A percentile compares a stretch with the other conserved stretches of the same genome.
These are phyloP conservation scores for Eleusine coracana DNA, from an alignment of 176 grass and related monocot genomes.

Conservation along the genomic window DNA sequence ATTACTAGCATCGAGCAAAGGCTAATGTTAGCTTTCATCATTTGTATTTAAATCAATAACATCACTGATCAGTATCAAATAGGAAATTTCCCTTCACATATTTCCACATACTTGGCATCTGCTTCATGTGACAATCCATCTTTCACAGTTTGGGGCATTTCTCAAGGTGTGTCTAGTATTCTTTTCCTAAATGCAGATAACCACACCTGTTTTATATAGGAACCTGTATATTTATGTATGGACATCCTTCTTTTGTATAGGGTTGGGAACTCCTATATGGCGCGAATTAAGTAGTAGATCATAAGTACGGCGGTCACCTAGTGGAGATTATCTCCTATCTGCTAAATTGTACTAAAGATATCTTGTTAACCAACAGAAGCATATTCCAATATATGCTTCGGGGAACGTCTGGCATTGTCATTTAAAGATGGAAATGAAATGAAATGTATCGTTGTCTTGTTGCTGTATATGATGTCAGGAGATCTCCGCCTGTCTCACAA, in stretches of 20 bases:
- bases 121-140: conserved; percentile 79
- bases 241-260: conserved; percentile 44
- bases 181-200: conserved; percentile 2
- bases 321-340: conserved; percentile 85
- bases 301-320: conserved; percentile 84
- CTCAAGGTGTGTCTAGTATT: conserved; percentile 78
- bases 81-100: conserved; percentile 58
- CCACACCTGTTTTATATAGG: conserved; percentile 5
- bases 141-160: conserved; percentile 96
- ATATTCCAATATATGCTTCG: conserved; percentile 43
- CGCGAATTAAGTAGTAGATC: conserved; percentile 84
- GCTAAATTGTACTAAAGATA: conserved; percentile 71
- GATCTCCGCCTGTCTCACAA: conserved; percentile 75
- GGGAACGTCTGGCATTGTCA: conserved; percentile 89
- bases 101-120: conserved; percentile 89
- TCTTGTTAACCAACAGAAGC: neutral
- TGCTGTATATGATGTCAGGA: conserved; percentile 88
- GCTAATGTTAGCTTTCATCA: neutral
- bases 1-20: neutral
- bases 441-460: conserved; percentile 78
- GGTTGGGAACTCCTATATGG: conserved; percentile 79
- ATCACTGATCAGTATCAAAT: neutral
- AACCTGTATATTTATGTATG: conserved; percentile 10
- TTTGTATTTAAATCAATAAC: neutral
- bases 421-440: conserved; percentile 66